Base-by-base conservation (phyloP, 2,329 filamentous ascomycete genomes). In the Ramularia endophylla region DNA sequence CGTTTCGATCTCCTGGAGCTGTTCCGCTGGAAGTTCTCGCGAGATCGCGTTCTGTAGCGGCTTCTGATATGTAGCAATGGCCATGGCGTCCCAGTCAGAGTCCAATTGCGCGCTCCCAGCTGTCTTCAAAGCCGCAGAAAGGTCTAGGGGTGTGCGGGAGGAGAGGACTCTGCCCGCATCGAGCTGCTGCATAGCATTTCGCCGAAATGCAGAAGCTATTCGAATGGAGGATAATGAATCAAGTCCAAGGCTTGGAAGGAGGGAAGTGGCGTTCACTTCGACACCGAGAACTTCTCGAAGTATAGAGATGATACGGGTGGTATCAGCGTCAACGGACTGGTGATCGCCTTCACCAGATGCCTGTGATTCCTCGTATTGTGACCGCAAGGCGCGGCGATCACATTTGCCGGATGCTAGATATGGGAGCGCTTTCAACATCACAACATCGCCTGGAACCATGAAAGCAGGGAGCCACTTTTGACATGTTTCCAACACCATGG, bases 361-460 rank as follows among this genome's bases (percentile, higher is more conserved):
- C 22, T 39, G 29, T 7, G 27, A 17, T 5, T 42, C 42, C 22
- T 61, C 54, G 59, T 83, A 85, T 6, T 76, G 66, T 1, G 67
- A 58, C 51, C 79, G 71, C 6, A 95, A 65, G 9, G 62, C 64
- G 52, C 79, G 83, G 38, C 79, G 80, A 55, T 95, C 84, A 11
- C 89, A 73, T 57, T 95, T 95, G 1, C 89, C 89, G 1, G 87
- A 94, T 2, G 87, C 72, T 15, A 95, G 67, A 38, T 82, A 79
- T 1, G 87, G 87, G 41, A 95, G 81, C 7, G 73, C 68, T 1
- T 71, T 51, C 47, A 84, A 65, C 1, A 84, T 56, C 0, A 87
- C 62, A 17, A 94, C 67, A 46, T 94, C 83, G 3, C 76, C 74
- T 0, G 89, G 89, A 1, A 94, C 66, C 89, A 95, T 95, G 58